Evolutionary conservation across 192 early-diverging fungal species (phyloP), one percentile per base, ranked within the genome.

Genomic region (Lunasporangiospora selenospora): DNA sequence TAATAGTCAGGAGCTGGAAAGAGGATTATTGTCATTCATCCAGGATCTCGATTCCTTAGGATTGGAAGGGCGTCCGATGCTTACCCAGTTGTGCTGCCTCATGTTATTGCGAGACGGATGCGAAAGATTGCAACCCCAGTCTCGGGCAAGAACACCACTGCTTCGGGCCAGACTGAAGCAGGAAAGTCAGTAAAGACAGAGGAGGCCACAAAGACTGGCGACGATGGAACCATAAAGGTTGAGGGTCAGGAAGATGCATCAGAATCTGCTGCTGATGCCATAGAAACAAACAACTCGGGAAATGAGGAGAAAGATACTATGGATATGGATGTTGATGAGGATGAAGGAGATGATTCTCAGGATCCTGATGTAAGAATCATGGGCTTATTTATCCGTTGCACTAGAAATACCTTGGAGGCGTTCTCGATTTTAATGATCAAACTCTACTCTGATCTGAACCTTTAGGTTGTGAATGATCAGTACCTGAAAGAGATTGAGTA

Each of bases 21-120:
- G 11, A 89, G 93, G 62, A 85, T 91, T 16, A 83, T 96, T 54
- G 88, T 96, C 15, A 92, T 96, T 51, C 91, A 96, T 39, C 87
- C 94, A 3, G 94, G 94, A 38, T 96, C 94, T 46, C 78, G 88
- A 45, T 85, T 87, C 69, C 76, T 96, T 42, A 80, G 91, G 36
- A 86, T 96, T n/a, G 93, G 93, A 26, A 70, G 87, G 13, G 90
- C 93, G 6, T 90, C 90, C 13, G 92, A 96, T 45, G 86, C 93
- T 1, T 87, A 91, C 37, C 93, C 94, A 2, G 71, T 77, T 15
- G 85, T 87, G 10, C 77, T 92, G 0, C 92, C 93, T 21, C 90
- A 96, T 53, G 85, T 92, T 2, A 89, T 95, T 50, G 92, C 92
- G 16, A 85, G 94, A 31, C 75, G 77, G 15, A 67, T 88, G 36